These are phyloP conservation scores for Boletus rubescentipes DNA, from an alignment of 768 basidiomycete species.

Conservation along the genomic window DNA sequence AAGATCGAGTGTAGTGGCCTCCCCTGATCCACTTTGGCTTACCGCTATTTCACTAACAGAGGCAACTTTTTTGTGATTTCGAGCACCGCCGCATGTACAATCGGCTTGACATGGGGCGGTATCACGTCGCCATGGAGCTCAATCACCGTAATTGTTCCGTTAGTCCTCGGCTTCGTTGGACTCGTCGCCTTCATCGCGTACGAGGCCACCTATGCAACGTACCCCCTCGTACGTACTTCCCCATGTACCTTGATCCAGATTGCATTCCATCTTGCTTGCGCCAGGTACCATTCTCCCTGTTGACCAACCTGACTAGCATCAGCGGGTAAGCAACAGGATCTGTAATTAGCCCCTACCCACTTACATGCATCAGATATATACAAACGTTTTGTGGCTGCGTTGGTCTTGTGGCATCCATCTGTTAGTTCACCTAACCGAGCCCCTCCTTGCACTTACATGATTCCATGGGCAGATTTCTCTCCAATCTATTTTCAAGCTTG, in stretches of 20 bases:
- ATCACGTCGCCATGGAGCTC: too few relatives aligned
- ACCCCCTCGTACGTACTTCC: constrained; percentile 12
- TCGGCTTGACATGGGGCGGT: too few relatives aligned
- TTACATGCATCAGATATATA: constrained; percentile 19
- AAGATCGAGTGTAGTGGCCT: not conserved
- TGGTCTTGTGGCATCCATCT: constrained; percentile 16
- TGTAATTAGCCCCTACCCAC: too few relatives aligned
- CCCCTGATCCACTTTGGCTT: not conserved
- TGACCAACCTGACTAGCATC: constrained; percentile 31
- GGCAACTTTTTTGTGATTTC: too few relatives aligned
- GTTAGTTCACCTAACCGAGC: constrained; percentile 12
- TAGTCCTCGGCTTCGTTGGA: constrained; percentile 36
- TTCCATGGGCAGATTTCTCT: constrained; percentile 33
- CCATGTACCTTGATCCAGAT: not conserved
- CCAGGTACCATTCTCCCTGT: constrained; percentile 14
- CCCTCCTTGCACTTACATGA: not conserved
- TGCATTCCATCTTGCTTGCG: not conserved
- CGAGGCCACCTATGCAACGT: constrained; percentile 30
- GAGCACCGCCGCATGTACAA: too few relatives aligned
- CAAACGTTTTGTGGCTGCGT: constrained; percentile 25
- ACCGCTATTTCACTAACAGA: too few relatives aligned
- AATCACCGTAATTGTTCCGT: constrained; percentile 37
- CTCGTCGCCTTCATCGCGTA: constrained; percentile 34
- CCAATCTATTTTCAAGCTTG: constrained; percentile 46
- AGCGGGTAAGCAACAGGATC: constrained; percentile 22